Evolutionary conservation across 768 basidiomycete genomes (phyloP).

Genomic region (Mycena crocata): DNA sequence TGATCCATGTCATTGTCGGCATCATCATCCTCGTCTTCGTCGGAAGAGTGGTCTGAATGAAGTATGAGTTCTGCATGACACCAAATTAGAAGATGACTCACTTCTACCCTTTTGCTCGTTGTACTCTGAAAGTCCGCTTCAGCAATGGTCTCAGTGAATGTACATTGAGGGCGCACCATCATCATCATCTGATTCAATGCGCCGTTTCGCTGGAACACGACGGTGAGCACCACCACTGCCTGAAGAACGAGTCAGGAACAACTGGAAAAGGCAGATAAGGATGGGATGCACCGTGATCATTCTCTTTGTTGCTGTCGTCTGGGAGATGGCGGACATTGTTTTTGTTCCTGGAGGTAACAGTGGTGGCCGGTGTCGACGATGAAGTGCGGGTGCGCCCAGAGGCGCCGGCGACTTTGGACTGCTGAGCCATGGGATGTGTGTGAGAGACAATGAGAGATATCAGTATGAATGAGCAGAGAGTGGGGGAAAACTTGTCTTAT

Average conservation of each 20-base stretch:
- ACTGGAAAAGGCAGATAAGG: not conserved
- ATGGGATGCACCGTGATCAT: not conserved
- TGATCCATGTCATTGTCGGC: not conserved
- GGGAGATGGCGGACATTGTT: not conserved
- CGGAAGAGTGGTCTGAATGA: too few species aligned
- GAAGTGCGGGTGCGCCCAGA: not conserved
- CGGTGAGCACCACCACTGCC: not conserved
- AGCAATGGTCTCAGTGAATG: too few species aligned
- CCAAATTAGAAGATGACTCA: too few species aligned
- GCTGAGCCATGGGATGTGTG: not conserved
- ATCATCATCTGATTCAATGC: too few species aligned
- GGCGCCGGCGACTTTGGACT: not conserved
- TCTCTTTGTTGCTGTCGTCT: conserved; percentile 7
- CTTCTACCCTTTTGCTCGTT: too few species aligned
- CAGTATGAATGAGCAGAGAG: not conserved
- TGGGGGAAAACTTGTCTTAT: not conserved
- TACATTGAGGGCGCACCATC: too few species aligned
- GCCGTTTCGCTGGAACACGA: not conserved
- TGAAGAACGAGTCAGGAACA: too few species aligned
- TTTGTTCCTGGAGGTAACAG: not conserved
- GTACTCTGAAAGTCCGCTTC: too few species aligned
- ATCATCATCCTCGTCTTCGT: too few species aligned
- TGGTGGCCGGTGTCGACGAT: not conserved
- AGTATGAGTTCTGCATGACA: too few species aligned
- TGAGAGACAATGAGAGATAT: not conserved